Conservation (phyloP, 2,329 filamentous ascomycete species). For the Alternaria sp. region DNA sequence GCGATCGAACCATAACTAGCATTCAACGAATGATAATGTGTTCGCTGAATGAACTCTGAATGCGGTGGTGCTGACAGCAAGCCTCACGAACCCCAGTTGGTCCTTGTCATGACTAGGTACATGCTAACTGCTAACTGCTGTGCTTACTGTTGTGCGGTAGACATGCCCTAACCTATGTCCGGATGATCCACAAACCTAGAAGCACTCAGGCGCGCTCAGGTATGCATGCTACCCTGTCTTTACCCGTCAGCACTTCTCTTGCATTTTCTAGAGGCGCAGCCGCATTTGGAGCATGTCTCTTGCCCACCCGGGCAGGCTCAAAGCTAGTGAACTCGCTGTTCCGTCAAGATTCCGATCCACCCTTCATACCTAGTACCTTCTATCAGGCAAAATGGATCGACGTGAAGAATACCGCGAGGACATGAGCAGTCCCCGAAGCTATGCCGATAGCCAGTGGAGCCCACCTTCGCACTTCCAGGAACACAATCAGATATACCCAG, state of each 20-base stretch:
- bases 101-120: not conserved
- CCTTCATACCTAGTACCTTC: conserved; percentile 4
- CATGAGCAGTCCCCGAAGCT: conserved; percentile 15
- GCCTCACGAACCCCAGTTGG: conserved; percentile 17
- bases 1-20: conserved; percentile 3
- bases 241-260: conserved; percentile 5
- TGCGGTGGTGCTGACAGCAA: conserved; percentile 14
- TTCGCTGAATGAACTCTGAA: conserved; percentile 5
- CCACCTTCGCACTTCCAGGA: conserved; percentile 30
- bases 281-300: conserved; percentile 14
- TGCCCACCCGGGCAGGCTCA: conserved; percentile 2
- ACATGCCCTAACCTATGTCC: conserved; percentile 9
- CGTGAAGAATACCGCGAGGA: conserved; percentile 21
- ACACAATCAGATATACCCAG: conserved; percentile 21
- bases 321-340: not conserved
- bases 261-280: conserved; percentile 11
- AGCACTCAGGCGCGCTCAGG: conserved; percentile 8
- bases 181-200: conserved; percentile 10
- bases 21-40: conserved; percentile 12
- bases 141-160: conserved; percentile 24
- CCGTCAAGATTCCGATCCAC: conserved; percentile 10
- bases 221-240: conserved; percentile 19
- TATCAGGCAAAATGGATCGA: conserved; percentile 20
- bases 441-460: conserved; percentile 26
- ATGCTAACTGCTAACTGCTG: conserved; percentile 12